Evolutionary conservation across 2,329 filamentous ascomycete species (phyloP).

Genomic region (Stemphylium lycopersici): DNA sequence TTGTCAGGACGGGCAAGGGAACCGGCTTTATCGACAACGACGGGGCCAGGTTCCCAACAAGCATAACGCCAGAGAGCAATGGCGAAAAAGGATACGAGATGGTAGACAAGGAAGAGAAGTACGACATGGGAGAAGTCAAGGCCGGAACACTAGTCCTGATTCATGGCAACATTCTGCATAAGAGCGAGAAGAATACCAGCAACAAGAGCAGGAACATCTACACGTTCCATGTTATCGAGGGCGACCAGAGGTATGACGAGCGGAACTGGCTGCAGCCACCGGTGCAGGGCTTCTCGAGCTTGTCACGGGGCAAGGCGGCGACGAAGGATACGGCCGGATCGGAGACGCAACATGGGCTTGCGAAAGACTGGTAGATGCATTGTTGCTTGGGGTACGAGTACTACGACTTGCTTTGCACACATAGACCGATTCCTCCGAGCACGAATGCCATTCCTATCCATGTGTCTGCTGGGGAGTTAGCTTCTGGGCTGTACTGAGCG

Average conservation of each 20-base stretch:
- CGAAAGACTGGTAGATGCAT: slow-evolving; percentile 21
- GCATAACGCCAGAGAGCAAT: slow-evolving; percentile 47
- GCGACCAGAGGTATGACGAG: slow-evolving; percentile 77
- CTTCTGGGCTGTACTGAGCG: neutral
- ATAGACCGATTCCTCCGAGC: slow-evolving; percentile 79
- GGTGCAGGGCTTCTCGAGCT: slow-evolving; percentile 74
- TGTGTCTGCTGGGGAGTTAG: slow-evolving; percentile 65
- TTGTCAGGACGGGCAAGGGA: slow-evolving; percentile 67
- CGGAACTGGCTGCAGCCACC: slow-evolving; percentile 94
- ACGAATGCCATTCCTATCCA: slow-evolving; percentile 83
- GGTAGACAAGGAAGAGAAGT: slow-evolving; percentile 58
- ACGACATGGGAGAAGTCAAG: slow-evolving; percentile 85
- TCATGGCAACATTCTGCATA: slow-evolving; percentile 93
- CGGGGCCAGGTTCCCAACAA: slow-evolving; percentile 66
- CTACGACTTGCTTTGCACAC: slow-evolving; percentile 67
- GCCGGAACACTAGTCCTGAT: slow-evolving; percentile 91
- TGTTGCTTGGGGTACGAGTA: neutral
- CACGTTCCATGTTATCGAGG: slow-evolving; percentile 96
- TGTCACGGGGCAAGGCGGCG: slow-evolving; percentile 51
- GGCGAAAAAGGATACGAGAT: slow-evolving; percentile 41
- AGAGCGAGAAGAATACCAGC: slow-evolving; percentile 92
- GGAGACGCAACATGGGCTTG: slow-evolving; percentile 13
- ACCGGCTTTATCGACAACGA: slow-evolving; percentile 66
- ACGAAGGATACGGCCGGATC: neutral
- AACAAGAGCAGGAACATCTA: slow-evolving; percentile 90